Evolutionary conservation across 148 eudicot species (phyloP), one percentile per base, ranked within the genome.

Genomic region (Cornus controversa): DNA sequence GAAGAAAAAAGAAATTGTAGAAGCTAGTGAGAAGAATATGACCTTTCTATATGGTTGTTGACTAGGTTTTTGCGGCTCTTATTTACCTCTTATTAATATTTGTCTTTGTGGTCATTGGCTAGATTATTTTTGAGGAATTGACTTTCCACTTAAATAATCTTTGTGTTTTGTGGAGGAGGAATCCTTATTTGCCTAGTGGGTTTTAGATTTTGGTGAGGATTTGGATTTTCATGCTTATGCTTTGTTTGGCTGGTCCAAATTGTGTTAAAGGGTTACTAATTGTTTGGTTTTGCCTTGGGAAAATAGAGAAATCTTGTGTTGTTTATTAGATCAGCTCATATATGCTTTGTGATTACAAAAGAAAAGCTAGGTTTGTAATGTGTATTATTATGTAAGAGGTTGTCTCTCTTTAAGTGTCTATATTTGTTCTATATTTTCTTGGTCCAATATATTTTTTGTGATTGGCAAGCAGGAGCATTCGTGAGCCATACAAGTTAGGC

Each of bases 171-270:
- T 24, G 14, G 65, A 36, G 28, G 71, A 73, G 69, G 26, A 72
- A 40, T 18, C 24, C 13, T 69, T 77, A 65, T 23, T n/a, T 69
- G 80, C 67, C 75, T 71, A 53, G n/a, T n/a, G n/a, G n/a, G n/a
- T n/a, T n/a, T n/a, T n/a, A n/a, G n/a, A n/a, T n/a, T n/a, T n/a
- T n/a, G n/a, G n/a, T n/a, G n/a, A n/a, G n/a, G n/a, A n/a, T n/a
- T n/a, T n/a, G n/a, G n/a, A n/a, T n/a, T n/a, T n/a, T n/a, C n/a
- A n/a, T n/a, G n/a, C n/a, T n/a, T n/a, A n/a, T n/a, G n/a, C n/a
- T n/a, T n/a, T n/a, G 83, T 81, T 75, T 45, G 80, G 70, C 26
- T 54, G 26, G 62, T 72, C 78, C 75, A 73, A 72, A 76, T 77
- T 80, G 27, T 69, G 31, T 71, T 7, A n/a, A 77, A 68, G 42